phyloP scores from a whole-genome alignment of 257 asterid species.

The Solanum habrochaites region DNA sequence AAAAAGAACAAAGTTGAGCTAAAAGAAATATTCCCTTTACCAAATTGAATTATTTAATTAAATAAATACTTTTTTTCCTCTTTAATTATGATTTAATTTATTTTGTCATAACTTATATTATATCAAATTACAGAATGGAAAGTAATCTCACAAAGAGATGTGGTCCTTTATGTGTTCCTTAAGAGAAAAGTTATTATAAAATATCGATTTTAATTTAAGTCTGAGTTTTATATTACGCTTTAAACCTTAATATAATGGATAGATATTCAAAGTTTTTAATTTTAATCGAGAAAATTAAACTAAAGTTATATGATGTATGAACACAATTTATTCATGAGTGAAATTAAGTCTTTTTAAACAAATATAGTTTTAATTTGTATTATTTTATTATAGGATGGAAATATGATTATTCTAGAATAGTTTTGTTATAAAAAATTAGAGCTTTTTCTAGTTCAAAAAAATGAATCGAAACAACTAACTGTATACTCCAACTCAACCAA shows the following conservation, averaged over 20 bases:
- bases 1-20: background rate
- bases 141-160: background rate
- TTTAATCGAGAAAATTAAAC: too few relatives aligned
- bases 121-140: background rate
- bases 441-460: too few relatives aligned
- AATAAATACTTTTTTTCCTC: background rate
- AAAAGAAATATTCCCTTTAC: background rate
- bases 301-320: too few relatives aligned
- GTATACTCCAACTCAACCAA: too few relatives aligned
- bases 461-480: too few relatives aligned
- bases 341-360: too few relatives aligned
- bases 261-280: too few relatives aligned
- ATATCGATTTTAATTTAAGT: background rate
- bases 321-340: too few relatives aligned
- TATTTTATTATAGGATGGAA: too few relatives aligned
- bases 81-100: background rate
- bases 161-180: background rate
- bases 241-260: background rate
- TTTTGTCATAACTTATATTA: background rate
- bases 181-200: background rate
- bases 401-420: too few relatives aligned
- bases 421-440: too few relatives aligned
- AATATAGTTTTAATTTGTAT: too few relatives aligned
- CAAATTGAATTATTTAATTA: background rate
- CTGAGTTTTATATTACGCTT: background rate